phyloP scores from a whole-genome alignment of 2,329 filamentous ascomycete genomes.

The Byssochlamys sp. region DNA sequence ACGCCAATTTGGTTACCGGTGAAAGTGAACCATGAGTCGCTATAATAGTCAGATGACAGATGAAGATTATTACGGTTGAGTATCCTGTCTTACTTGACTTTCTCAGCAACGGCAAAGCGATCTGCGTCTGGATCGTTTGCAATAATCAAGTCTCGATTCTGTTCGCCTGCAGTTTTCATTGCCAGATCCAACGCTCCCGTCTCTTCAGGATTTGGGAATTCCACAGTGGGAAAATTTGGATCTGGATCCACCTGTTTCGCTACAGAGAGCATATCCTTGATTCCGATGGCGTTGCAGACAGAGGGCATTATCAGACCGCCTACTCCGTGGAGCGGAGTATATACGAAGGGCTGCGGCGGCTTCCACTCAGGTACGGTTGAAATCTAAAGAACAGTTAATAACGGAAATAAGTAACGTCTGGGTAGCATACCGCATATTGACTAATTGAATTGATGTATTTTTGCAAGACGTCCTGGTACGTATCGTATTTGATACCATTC shows the following conservation, averaged over 20 bases:
- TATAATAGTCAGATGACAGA: conserved; percentile 8
- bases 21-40: conserved; percentile 49
- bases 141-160: conserved; percentile 44
- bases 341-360: conserved; percentile 29
- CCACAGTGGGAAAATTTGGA: conserved; percentile 54
- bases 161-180: conserved; percentile 44
- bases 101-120: conserved; percentile 53
- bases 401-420: not conserved
- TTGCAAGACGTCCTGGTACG: conserved; percentile 19
- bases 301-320: conserved; percentile 27
- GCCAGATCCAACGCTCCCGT: conserved; percentile 53
- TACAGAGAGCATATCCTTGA: conserved; percentile 26
- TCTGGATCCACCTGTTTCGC: conserved; percentile 47
- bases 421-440: conserved; percentile 20
- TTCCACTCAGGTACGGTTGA: conserved; percentile 22
- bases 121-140: conserved; percentile 59
- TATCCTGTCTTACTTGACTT: conserved; percentile 33
- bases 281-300: conserved; percentile 24
- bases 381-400: conserved; percentile 12
- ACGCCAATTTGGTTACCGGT: conserved; percentile 58
- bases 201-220: conserved; percentile 58
- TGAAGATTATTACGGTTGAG: not conserved
- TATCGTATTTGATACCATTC: conserved; percentile 15
- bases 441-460: conserved; percentile 22
- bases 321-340: conserved; percentile 33